Conservation (phyloP, 139 green algal species). For the Haematococcus sp. region DNA sequence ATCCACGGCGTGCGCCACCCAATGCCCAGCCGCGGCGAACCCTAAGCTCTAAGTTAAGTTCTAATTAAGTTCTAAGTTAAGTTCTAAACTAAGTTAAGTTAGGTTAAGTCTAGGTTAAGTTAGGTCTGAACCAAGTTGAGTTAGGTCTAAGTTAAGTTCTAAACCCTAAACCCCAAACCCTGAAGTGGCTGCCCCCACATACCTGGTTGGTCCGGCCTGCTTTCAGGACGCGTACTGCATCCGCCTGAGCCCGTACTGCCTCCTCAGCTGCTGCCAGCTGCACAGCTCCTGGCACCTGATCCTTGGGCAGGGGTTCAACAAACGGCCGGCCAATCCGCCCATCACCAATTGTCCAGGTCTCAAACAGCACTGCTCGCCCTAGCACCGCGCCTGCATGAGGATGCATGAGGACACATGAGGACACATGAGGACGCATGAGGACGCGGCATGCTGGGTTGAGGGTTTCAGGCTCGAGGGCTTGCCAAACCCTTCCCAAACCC, state of each 20-base stretch:
- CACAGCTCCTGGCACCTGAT: not conserved
- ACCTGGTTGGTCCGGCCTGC: no score
- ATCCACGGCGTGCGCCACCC: no score
- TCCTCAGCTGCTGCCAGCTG: not conserved
- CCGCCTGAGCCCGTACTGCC: conserved; percentile 1
- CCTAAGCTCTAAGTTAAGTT: no score
- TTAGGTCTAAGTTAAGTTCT: no score
- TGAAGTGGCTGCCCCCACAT: no score
- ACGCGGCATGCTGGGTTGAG: not conserved
- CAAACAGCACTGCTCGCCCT: conserved; percentile 1
- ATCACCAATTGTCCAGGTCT: not conserved
- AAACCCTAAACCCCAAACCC: no score
- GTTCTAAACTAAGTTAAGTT: no score
- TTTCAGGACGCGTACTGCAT: conserved; percentile 1
- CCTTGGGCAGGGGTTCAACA: not conserved
- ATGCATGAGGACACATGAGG: not conserved
- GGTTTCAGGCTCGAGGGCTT: not conserved
- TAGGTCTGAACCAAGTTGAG: no score
- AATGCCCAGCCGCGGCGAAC: no score
- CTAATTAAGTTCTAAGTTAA: no score
- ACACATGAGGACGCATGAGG: not conserved
- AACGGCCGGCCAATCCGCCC: not conserved
- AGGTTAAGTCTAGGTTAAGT: no score
- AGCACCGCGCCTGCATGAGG: not conserved
- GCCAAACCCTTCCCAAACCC: not conserved